Base-by-base conservation (phyloP, 129 eudicot species). In the Flaveria trinervia region DNA sequence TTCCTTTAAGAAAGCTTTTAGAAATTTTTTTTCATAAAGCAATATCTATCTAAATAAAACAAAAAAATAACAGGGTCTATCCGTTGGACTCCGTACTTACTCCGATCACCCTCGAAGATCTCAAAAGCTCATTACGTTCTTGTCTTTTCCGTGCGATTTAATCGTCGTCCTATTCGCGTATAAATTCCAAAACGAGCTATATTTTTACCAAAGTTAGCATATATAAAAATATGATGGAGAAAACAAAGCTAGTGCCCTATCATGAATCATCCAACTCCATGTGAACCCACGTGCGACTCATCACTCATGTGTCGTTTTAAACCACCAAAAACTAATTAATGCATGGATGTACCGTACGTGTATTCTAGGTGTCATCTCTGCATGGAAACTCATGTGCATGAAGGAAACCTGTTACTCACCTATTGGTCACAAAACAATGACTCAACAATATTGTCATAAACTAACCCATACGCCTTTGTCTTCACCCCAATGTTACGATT, bases 211-310 rank as follows among this genome's bases (percentile, higher is more conserved):
- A n/a, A n/a, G n/a, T n/a, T n/a, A n/a, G n/a, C n/a, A n/a, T n/a
- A n/a, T 36, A 33, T 33, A 30, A 56, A 8, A 23, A 12, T 60
- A 22, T 6, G 41, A 7, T 10, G 36, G 39, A 45, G 0, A 20
- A 59, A 59, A 23, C 36, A 23, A 23, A 59, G 66, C 15, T 36
- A 36, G 41, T 6, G 9, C 43, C 39, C 18, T 30, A 62, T 64
- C 22, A 20, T 20, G 22, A 20, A 20, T 20, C n/a, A 64, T 17
- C 18, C 13, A 45, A 11, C 50, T 33, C 70, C 70, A 65, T 65
- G 70, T 65, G 49, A 65, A 36, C 70, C 48, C 70, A 65, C 48
- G 70, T 65, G 70, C 48, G 65, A 1, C 59, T 52, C 57, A 11
- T 48, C 13, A 18, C 64, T 56, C 65, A 10, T 54, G 60, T 54